Evolutionary conservation across 1,284 basidiomycete genomes (phyloP).

Genomic region (Cutaneotrichosporon sp.): DNA sequence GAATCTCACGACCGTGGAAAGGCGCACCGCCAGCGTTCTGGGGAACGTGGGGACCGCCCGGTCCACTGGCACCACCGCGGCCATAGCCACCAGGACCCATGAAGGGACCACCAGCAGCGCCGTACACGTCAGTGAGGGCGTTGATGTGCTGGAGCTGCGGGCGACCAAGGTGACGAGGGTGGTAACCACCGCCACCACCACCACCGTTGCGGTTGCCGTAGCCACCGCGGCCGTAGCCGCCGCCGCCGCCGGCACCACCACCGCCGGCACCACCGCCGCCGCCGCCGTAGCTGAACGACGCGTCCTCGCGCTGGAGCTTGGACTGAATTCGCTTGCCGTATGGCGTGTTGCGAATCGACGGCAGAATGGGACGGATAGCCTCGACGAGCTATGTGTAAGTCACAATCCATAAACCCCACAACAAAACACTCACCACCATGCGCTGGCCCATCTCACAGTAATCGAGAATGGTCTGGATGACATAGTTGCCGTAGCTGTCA

Average conservation of each 20-base stretch:
- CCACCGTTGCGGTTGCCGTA: constrained; percentile 20
- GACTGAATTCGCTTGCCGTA: constrained; percentile 97
- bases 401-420: constrained; percentile 47
- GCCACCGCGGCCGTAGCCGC: constrained; percentile 39
- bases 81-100: constrained; percentile 31
- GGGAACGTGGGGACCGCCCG: constrained; percentile 13
- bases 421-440: constrained; percentile 49
- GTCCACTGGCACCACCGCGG: constrained; percentile 9
- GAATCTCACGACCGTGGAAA: constrained; percentile 24
- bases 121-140: constrained; percentile 48
- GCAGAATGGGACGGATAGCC: constrained; percentile 92
- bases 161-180: constrained; percentile 44
- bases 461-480: constrained; percentile 89
- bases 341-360: constrained; percentile 91
- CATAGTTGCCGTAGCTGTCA: constrained; percentile 91
- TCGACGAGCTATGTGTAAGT: constrained; percentile 63
- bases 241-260: constrained; percentile 44
- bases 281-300: constrained; percentile 54
- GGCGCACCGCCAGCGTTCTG: constrained; percentile 13
- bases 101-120: constrained; percentile 36
- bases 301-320: constrained; percentile 89
- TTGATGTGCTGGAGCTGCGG: constrained; percentile 49
- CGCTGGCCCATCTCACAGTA: constrained; percentile 88
- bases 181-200: constrained; percentile 31
- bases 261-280: constrained; percentile 42